Base-by-base conservation (phyloP, 2,329 filamentous ascomycete genomes). In the Aspergillus clavatus region DNA sequence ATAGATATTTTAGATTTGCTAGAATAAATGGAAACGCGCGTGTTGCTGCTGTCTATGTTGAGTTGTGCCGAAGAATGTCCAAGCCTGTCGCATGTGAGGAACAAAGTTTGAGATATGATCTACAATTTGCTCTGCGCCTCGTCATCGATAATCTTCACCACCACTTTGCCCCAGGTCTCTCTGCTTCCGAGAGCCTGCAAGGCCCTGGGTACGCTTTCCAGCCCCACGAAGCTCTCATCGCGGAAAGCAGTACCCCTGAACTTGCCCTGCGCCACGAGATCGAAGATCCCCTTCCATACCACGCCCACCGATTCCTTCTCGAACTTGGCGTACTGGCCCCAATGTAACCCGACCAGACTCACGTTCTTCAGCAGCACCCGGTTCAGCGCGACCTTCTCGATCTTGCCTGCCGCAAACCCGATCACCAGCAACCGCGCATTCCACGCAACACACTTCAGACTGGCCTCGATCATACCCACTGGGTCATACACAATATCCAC, bases 401-500 rank as follows among this genome's bases (percentile, higher is more conserved):
- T 95, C 40, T 75, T 76, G 0, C 88, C 88, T 0, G 83, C 87
- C 0, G 90, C 89, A 63, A 96, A 97, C 0, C 91, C 91, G 55
- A 97, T 84, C 4, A 97, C 82, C 35, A 96, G 71, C 44, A 97
- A 77, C 10, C 90, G 79, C 1, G 87, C 91, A 66, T 95, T 95
- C 90, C 89, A 97, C 3, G 89, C 86, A 3, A 86, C 87, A 71
- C 91, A 96, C 70, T 95, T 95, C 56, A 90, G 87, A 56, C 84
- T 89, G 62, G 82, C 79, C 54, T 94, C 89, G 40, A 96, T 87
- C 63, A 96, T 72, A 1, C 91, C 91, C 1, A 97, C 91, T 10
- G 91, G 89, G 66, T 97, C 91, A 71, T 89, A 97, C 18, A 97
- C 90, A 41, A 97, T 88, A 68, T 97, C 90, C 14, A 95, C 90